These are phyloP conservation scores for Chrysopogon serrulatus DNA, from an alignment of 176 grass and related monocot genomes.

Conservation along the genomic window DNA sequence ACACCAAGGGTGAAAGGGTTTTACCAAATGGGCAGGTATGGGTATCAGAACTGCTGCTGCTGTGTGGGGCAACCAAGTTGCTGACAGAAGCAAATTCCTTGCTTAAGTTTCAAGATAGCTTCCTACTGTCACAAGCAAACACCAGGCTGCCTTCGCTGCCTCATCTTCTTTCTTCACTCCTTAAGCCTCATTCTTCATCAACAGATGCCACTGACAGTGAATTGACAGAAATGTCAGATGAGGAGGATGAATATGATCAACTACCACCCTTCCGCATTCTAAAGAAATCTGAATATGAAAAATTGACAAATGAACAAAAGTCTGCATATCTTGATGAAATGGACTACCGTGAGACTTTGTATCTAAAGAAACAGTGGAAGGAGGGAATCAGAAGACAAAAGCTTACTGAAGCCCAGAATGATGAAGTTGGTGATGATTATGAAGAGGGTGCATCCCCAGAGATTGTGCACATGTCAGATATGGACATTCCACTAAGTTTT, in stretches of 20 bases:
- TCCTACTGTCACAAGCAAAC: conserved; percentile 64
- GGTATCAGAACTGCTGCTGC: conserved; percentile 65
- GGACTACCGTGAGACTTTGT: conserved; percentile 91
- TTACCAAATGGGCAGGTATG: conserved; percentile 64
- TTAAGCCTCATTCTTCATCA: conserved; percentile 44
- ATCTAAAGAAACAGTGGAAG: conserved; percentile 84
- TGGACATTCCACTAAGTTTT: conserved; percentile 82
- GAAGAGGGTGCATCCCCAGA: conserved; percentile 52
- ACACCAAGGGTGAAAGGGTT: conserved; percentile 72
- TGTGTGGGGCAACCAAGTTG: conserved; percentile 82
- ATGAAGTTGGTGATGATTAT: conserved; percentile 34
- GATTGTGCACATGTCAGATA: conserved; percentile 67
- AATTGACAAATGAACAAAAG: conserved; percentile 71
- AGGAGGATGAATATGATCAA: conserved; percentile 91
- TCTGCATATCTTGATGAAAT: conserved; percentile 92
- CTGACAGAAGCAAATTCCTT: conserved; percentile 76
- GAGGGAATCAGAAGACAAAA: conserved; percentile 66
- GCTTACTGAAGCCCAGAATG: conserved; percentile 39
- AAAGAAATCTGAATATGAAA: conserved; percentile 65
- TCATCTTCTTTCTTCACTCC: conserved; percentile 89
- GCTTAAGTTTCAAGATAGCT: conserved; percentile 86
- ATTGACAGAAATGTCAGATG: conserved; percentile 49
- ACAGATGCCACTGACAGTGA: conserved; percentile 31
- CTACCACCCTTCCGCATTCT: conserved; percentile 86
- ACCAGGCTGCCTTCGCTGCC: conserved; percentile 72